These are phyloP conservation scores for Coniferiporia weirii DNA, from an alignment of 1,284 basidiomycete species.

Conservation along the genomic window DNA sequence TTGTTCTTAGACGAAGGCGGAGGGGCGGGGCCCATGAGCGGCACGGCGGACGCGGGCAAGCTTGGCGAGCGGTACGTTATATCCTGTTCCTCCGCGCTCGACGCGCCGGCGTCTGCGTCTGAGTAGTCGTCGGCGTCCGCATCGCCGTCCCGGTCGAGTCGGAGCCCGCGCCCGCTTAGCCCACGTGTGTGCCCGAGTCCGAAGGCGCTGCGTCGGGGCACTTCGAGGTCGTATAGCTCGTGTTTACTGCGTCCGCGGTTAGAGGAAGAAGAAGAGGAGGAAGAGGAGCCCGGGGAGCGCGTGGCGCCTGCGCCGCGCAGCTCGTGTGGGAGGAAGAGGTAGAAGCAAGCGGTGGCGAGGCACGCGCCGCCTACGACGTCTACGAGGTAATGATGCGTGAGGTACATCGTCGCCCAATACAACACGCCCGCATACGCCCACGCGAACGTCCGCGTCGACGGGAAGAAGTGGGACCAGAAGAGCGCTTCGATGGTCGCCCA, in stretches of 20 bases:
- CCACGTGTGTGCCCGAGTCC: conserved; percentile 19
- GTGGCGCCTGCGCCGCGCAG: conserved; percentile 59
- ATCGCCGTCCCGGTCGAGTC: conserved; percentile 33
- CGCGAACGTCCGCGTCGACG: conserved; percentile 52
- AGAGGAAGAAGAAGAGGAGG: conserved; percentile 28
- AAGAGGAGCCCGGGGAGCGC: conserved; percentile 35
- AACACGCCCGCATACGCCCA: conserved; percentile 88
- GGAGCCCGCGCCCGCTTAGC: conserved; percentile 30
- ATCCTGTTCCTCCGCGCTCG: conserved; percentile 53
- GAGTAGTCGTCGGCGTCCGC: not conserved
- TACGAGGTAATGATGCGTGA: conserved; percentile 96
- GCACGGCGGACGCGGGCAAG: conserved; percentile 32
- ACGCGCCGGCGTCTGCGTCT: conserved; percentile 49
- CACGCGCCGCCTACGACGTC: conserved; percentile 94
- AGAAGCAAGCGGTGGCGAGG: conserved; percentile 84
- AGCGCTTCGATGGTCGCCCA: conserved; percentile 91
- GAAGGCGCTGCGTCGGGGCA: conserved; percentile 28
- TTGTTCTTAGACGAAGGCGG: conserved; percentile 17
- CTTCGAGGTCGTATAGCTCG: conserved; percentile 65
- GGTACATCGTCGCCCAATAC: conserved; percentile 99
- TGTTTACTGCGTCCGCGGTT: conserved; percentile 48
- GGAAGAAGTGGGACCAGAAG: conserved; percentile 95
- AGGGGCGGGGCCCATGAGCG: conserved; percentile 26
- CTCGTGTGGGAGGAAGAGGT: conserved; percentile 80
- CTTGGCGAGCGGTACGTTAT: conserved; percentile 65